Percentiles rank a stretch among this genome's conserved stretches.
Evolutionary conservation across 2,329 filamentous ascomycete species (phyloP).

Genomic region (Tricladium varicosporioides): DNA sequence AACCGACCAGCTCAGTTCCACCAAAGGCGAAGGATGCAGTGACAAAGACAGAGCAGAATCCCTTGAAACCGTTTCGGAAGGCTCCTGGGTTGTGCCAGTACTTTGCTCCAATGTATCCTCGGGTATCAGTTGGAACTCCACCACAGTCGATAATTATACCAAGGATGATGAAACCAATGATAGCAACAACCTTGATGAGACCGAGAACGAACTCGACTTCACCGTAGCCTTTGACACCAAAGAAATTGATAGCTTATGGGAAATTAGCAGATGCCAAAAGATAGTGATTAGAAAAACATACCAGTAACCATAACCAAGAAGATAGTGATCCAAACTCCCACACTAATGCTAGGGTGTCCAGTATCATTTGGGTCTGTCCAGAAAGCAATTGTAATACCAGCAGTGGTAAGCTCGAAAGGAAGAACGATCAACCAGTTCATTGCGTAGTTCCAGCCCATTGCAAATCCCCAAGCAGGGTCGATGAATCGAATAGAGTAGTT

Average conservation of each 20-base stretch:
- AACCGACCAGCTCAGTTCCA: conserved; percentile 72
- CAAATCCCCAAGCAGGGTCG: conserved; percentile 81
- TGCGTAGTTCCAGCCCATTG: conserved; percentile 78
- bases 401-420: conserved; percentile 83
- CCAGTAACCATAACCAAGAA: conserved; percentile 76
- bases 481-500: conserved; percentile 90
- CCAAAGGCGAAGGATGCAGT: conserved; percentile 74
- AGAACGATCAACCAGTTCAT: conserved; percentile 83
- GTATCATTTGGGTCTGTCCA: conserved; percentile 58
- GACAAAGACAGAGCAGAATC: conserved; percentile 75
- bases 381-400: conserved; percentile 78
- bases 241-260: conserved; percentile 67
- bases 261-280: no score
- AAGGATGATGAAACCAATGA: conserved; percentile 81
- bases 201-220: conserved; percentile 91
- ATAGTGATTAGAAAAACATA: neutral
- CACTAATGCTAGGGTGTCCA: conserved; percentile 42
- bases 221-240: conserved; percentile 84
- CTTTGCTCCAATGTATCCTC: conserved; percentile 59
- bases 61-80: conserved; percentile 79
- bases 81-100: conserved; percentile 82
- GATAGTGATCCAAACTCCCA: conserved; percentile 77
- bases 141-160: conserved; percentile 26
- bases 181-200: conserved; percentile 78
- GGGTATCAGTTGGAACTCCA: conserved; percentile 37